A percentile compares a stretch with the other conserved stretches of the same genome.
These are phyloP conservation scores for Odonthalia washingtoniensis DNA, from an alignment of 31 red algal species.

Conservation along the genomic window DNA sequence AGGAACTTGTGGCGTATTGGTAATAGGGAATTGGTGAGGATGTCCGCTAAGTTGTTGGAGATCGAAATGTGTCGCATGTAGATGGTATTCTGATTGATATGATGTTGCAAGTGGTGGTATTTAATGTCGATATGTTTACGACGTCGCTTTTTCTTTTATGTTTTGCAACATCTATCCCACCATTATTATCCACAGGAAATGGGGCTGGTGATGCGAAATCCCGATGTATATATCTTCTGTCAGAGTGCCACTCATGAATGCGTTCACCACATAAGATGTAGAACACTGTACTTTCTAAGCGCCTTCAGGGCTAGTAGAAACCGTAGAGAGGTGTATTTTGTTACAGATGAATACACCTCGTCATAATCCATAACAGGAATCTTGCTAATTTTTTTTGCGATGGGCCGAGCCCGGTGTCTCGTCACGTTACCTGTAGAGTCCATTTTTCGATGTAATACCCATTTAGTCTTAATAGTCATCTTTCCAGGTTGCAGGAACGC, in stretches of 20 bases:
- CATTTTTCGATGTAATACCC: constrained; percentile 16
- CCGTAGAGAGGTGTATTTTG: constrained; percentile 10
- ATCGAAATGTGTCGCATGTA: too few relatives aligned
- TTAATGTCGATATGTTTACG: too few relatives aligned
- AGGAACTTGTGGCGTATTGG: too few relatives aligned
- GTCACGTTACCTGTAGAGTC: constrained; percentile 16
- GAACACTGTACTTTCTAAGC: background rate
- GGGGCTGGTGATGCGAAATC: background rate
- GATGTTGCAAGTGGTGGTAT: too few relatives aligned
- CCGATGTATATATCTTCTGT: constrained; percentile 48
- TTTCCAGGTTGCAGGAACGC: background rate
- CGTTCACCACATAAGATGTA: constrained; percentile 28
- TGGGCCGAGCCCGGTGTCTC: constrained; percentile 6
- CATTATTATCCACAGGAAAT: too few relatives aligned
- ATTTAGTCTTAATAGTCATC: background rate
- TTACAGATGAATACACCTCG: constrained; percentile 17
- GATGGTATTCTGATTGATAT: too few relatives aligned
- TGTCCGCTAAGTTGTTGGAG: too few relatives aligned
- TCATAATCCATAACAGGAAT: constrained; percentile 39
- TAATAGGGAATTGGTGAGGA: too few relatives aligned
- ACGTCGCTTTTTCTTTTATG: too few relatives aligned
- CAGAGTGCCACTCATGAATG: constrained; percentile 40
- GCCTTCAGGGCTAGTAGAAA: background rate
- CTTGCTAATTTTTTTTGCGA: constrained; percentile 44
- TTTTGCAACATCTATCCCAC: too few relatives aligned